Base-by-base conservation (phyloP, 2,329 filamentous ascomycete species). In the Ascochyta rabiei region DNA sequence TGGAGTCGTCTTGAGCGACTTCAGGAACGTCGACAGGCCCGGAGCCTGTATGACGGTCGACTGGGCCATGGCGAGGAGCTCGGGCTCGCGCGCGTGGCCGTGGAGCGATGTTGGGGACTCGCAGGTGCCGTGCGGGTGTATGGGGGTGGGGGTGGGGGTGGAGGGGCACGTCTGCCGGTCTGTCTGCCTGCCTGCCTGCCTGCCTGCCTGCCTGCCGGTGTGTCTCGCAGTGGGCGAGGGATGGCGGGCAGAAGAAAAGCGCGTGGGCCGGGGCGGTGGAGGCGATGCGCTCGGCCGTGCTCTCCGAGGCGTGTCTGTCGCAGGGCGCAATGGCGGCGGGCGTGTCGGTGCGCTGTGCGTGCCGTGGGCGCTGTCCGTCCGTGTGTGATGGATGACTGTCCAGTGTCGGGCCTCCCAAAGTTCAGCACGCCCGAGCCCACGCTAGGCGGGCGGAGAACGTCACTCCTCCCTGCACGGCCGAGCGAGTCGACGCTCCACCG, bases 11-110 rank as follows among this genome's bases (percentile, higher is more conserved):
- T 91, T 93, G 59, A 96, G 82, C 21, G 56, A 62, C 70, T 89
- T 90, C 61, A 96, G 83, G 68, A 91, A 95, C 43, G 88, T 89
- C 41, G 87, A 84, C 60, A 97, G 80, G 64, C 87, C 89, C 38
- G 91, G 91, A 75, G 90, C 86, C 66, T 83, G 64, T 21, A 65
- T 62, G 2, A 62, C 64, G 16, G 67, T 62, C 53, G 64, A 64
- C 56, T 68, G 68, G 2, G 69, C 63, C 66, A 70, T 72, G 21
- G 33, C 39, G 28, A 21, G 31, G 9, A 15, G 23, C 10, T 40
- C n/a, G 18, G n/a, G 34, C n/a, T n/a, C 7, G 31, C 31, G 24
- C 18, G 48, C 28, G 33, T 35, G 15, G 7, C 26, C 28, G 8
- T 23, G 37, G 38, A 24, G 19, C 24, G 50, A 12, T 41, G 41